These are phyloP conservation scores for Yamadazyma triangularis DNA, from an alignment of 1,139 yeast genomes.

Conservation along the genomic window DNA sequence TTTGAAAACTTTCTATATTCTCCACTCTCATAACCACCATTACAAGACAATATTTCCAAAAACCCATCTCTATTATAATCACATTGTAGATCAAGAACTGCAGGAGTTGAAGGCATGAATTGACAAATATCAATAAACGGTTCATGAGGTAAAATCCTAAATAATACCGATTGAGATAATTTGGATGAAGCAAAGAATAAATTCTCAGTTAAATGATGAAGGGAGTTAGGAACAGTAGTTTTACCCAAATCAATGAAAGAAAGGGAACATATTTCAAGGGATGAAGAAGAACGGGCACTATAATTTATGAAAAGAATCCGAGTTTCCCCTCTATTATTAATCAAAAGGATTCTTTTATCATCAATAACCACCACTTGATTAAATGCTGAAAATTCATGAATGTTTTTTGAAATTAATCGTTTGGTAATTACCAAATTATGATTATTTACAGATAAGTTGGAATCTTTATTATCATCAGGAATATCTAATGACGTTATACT, in stretches of 20 bases:
- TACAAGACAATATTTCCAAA: constrained; percentile 23
- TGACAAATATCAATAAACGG: constrained; percentile 26
- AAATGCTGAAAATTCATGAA: constrained; percentile 8
- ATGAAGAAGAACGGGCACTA: constrained; percentile 1
- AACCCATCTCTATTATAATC: constrained; percentile 2
- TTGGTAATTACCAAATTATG: constrained; percentile 13
- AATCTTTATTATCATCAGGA: constrained; percentile 8
- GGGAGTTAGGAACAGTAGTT: constrained; percentile 22
- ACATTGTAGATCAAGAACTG: constrained; percentile 26
- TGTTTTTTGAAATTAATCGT: constrained; percentile 3
- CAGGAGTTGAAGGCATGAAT: constrained; percentile 28
- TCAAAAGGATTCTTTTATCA: constrained; percentile 21
- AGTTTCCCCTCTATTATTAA: constrained; percentile 29
- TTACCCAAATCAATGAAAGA: constrained; percentile 26
- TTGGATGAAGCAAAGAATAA: constrained; percentile 31
- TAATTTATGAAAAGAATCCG: constrained; percentile 22
- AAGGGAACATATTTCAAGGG: constrained; percentile 16
- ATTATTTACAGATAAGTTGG: constrained; percentile 9
- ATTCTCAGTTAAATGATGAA: constrained; percentile 27
- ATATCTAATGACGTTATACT: constrained; percentile 11
- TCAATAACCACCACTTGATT: constrained; percentile 19
- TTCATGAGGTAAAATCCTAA: constrained; percentile 20
- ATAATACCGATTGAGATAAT: constrained; percentile 30
- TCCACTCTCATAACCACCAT: constrained; percentile 38
- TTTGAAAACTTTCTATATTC: constrained; percentile 20